Percentiles rank a stretch among this genome's conserved stretches.
Conservation (phyloP, 2,329 filamentous ascomycete species). For the Talaromyces sp. region DNA sequence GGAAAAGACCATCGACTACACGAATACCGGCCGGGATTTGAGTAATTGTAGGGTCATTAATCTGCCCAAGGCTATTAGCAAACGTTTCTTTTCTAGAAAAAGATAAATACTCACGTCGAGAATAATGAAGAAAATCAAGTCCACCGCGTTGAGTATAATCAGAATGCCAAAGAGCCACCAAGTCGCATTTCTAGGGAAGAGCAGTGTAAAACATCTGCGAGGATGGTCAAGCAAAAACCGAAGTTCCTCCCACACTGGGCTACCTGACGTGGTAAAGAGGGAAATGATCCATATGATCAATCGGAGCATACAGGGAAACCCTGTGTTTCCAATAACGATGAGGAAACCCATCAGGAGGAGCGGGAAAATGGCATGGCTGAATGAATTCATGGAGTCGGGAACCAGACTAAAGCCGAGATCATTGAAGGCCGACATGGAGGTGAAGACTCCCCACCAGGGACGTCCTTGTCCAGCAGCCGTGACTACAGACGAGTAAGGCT, state of each 20-base stretch:
- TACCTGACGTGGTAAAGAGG: constrained; percentile 58
- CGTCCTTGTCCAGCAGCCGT: constrained; percentile 55
- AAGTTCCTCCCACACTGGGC: constrained; percentile 80
- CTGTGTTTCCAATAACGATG: constrained; percentile 92
- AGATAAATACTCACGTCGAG: constrained; percentile 63
- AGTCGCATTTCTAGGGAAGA: constrained; percentile 84
- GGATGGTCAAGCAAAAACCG: constrained; percentile 90
- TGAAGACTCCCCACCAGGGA: constrained; percentile 91
- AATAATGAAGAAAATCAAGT: constrained; percentile 86
- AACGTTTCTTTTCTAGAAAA: background rate
- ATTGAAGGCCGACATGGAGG: constrained; percentile 81
- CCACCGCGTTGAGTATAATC: constrained; percentile 72
- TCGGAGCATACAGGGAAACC: constrained; percentile 89
- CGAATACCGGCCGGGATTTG: constrained; percentile 66
- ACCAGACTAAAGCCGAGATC: constrained; percentile 93
- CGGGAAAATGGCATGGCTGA: constrained; percentile 69
- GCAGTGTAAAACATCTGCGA: constrained; percentile 87
- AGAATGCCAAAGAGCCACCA: constrained; percentile 95
- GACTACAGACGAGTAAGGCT: constrained; percentile 62
- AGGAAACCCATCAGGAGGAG: constrained; percentile 76
- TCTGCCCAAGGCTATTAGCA: constrained; percentile 39
- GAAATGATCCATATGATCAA: constrained; percentile 84
- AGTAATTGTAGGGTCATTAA: constrained; percentile 66
- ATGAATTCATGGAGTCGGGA: constrained; percentile 88
- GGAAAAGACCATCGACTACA: constrained; percentile 82